Base-by-base conservation (phyloP, 805 yeast species). In the Barnettozyma populi region DNA sequence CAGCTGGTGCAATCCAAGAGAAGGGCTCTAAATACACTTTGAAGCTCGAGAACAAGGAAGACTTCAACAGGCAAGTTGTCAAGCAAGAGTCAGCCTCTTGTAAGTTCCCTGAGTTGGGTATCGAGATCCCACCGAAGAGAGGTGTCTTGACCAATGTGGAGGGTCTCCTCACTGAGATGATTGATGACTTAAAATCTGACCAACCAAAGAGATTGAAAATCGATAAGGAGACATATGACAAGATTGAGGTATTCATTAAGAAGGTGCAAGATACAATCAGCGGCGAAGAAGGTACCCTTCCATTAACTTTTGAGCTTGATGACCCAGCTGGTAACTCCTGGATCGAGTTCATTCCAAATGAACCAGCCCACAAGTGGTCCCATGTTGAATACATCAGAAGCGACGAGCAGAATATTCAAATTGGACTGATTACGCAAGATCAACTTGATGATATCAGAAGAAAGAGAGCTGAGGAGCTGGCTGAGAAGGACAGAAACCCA, bases 261-360 rank as follows among this genome's bases (percentile, higher is more conserved):
- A 84, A 78, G 60, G 83, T 92, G 34, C 68, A 72, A 54, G 67
- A 74, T 6, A 78, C 75, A 46, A 70, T 88, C 23, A 73, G 75
- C n/a, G 92, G 89, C 48, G 82, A 83, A 50, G 78, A 76, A 45
- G 79, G 78, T 29, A 75, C 79, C 18, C 66, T 87, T 45, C 98
- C 98, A 2, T 61, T 92, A 52, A 86, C 95, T 0, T 76, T 92
- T 43, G 73, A 76, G 21, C 70, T 89, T 10, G 96, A 90, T 65
- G 99, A 94, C 66, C 97, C 99, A 25, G 79, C 97, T 1, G 99
- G 99, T 14, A 94, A 94, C 71, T 92, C 98, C 5, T 94, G 97
- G 96, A 81, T 94, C 46, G 96, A 88, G 62, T 88, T 76, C 64
- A 67, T 78, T 50, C 97, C 97, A 18, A 90, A 87, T 50, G 96